These are phyloP conservation scores for Cairneyella variabilis DNA, from an alignment of 495 filamentous ascomycete genomes.

Conservation along the genomic window DNA sequence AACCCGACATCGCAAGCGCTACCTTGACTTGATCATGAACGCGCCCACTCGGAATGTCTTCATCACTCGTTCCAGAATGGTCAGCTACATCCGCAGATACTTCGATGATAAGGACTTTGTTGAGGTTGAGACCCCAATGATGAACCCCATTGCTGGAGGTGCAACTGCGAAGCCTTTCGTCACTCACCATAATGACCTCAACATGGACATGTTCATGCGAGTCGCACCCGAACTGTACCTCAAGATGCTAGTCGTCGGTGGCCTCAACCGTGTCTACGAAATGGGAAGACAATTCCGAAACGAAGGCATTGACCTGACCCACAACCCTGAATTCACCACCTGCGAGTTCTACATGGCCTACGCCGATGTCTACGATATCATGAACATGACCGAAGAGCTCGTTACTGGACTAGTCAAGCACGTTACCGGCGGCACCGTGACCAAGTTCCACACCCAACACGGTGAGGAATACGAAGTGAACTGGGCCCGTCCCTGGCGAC, in stretches of 20 bases:
- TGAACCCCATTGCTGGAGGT: slow-evolving; percentile 93
- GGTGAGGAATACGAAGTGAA: slow-evolving; percentile 87
- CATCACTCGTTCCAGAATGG: slow-evolving; percentile 76
- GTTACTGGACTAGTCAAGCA: slow-evolving; percentile 89
- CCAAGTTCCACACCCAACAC: slow-evolving; percentile 72
- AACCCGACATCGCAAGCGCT: slow-evolving; percentile 84
- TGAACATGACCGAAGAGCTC: slow-evolving; percentile 91
- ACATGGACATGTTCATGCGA: slow-evolving; percentile 91
- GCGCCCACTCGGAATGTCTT: slow-evolving; percentile 73
- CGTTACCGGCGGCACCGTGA: slow-evolving; percentile 79
- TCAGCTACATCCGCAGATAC: slow-evolving; percentile 79
- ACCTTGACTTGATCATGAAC: slow-evolving; percentile 92
- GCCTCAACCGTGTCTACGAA: slow-evolving; percentile 89
- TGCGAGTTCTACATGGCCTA: slow-evolving; percentile 98
- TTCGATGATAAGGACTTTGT: slow-evolving; percentile 82
- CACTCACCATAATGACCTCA: slow-evolving; percentile 90
- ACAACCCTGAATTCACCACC: slow-evolving; percentile 98
- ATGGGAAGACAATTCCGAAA: slow-evolving; percentile 91
- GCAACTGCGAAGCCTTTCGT: slow-evolving; percentile 94
- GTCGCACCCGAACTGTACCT: slow-evolving; percentile 94
- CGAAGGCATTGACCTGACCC: slow-evolving; percentile 92
- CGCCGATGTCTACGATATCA: slow-evolving; percentile 87
- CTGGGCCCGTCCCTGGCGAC: slow-evolving; percentile 92
- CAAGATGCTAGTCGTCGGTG: slow-evolving; percentile 94
- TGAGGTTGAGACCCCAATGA: slow-evolving; percentile 97